These are phyloP conservation scores for Plantago coronopus DNA, from an alignment of 305 asterid species.

Conservation along the genomic window DNA sequence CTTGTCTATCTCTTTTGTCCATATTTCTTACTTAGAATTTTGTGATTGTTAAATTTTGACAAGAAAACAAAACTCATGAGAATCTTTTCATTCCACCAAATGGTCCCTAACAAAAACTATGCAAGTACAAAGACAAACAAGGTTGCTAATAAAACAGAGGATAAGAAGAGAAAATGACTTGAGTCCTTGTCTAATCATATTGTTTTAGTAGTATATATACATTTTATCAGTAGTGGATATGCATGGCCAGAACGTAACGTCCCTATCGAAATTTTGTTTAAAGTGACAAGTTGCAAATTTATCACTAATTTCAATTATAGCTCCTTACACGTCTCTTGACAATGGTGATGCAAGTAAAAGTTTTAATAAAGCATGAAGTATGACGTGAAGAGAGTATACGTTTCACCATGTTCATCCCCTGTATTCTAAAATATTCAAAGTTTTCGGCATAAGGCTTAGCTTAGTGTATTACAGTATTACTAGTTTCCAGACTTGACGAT, in stretches of 20 bases:
- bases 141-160: constrained; percentile 14
- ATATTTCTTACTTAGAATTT: no score
- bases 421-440: no score
- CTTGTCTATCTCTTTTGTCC: background rate
- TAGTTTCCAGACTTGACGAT: no score
- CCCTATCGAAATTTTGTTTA: constrained; percentile 21
- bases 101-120: constrained; percentile 10
- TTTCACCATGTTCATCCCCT: no score
- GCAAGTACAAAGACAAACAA: constrained; percentile 3
- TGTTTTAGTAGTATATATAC: background rate
- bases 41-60: no score
- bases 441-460: no score
- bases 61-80: no score
- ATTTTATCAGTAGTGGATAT: background rate
- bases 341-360: background rate
- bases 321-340: background rate
- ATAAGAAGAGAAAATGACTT: constrained; percentile 8
- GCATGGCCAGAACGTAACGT: constrained; percentile 21
- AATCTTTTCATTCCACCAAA: no score
- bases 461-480: no score
- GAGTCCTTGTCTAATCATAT: constrained; percentile 17
- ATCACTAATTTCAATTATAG: background rate
- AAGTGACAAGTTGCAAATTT: constrained; percentile 13
- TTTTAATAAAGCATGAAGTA: background rate
- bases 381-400: background rate